Evolutionary conservation across 345 rosid genomes (phyloP).

Genomic region (Abelmoschus esculentus): DNA sequence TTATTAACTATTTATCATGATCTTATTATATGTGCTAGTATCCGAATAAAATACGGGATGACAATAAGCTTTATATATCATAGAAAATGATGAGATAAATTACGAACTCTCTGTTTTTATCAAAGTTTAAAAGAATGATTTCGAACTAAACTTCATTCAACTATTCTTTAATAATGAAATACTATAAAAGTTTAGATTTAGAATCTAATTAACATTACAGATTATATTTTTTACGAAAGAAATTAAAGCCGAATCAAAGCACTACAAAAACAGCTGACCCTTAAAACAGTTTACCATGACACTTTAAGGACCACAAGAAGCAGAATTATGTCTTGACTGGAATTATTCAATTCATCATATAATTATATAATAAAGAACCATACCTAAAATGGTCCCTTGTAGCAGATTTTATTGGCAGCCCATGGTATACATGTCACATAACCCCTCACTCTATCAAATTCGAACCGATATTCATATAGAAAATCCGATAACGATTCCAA

Average conservation of each 20-base stretch:
- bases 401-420: neutral
- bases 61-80: too few relatives aligned
- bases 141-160: neutral
- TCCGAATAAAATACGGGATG: too few relatives aligned
- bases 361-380: neutral
- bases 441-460: neutral
- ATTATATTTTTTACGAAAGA: too few relatives aligned
- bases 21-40: too few relatives aligned
- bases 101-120: too few relatives aligned
- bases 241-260: neutral
- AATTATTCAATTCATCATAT: neutral
- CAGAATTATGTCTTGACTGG: neutral
- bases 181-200: neutral
- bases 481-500: neutral
- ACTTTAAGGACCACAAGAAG: constrained; percentile 5
- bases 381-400: constrained; percentile 4
- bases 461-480: neutral
- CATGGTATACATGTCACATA: neutral
- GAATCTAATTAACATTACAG: too few relatives aligned
- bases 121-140: too few relatives aligned
- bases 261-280: neutral
- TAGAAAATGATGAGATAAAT: too few relatives aligned
- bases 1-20: too few relatives aligned
- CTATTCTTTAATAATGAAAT: too few relatives aligned
- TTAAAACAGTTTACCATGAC: neutral